These are phyloP conservation scores for Helotiales sp. DNA, from an alignment of 2,329 filamentous ascomycete genomes.

Conservation along the genomic window DNA sequence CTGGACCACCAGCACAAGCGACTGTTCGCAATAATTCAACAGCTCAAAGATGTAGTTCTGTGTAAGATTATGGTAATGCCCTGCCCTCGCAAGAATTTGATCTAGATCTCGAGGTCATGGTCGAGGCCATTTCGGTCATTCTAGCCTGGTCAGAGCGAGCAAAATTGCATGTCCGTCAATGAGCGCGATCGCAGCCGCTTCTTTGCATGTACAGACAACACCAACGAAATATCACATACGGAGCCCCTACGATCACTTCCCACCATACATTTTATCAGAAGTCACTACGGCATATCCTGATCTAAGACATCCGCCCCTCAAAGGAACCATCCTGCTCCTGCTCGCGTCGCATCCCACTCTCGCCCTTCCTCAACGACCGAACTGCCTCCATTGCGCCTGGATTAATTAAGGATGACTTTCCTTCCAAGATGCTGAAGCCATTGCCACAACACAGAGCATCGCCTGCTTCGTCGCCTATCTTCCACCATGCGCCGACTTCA, in stretches of 20 bases:
- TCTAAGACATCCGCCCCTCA: background rate
- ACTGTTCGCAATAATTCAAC: background rate
- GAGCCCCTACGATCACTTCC: background rate
- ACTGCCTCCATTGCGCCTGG: background rate
- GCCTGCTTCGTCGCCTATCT: constrained; percentile 37
- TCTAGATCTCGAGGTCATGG: background rate
- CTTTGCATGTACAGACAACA: background rate
- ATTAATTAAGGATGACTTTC: constrained; percentile 29
- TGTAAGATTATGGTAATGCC: background rate
- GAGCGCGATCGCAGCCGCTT: constrained; percentile 5
- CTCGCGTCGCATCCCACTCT: constrained; percentile 15
- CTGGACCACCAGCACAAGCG: background rate
- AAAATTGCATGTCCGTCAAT: constrained; percentile 7
- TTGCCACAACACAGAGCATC: constrained; percentile 37
- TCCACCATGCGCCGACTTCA: constrained; percentile 39
- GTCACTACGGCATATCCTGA: background rate
- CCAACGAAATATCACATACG: background rate
- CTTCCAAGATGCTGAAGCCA: constrained; percentile 40
- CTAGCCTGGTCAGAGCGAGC: constrained; percentile 1
- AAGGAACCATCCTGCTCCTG: background rate
- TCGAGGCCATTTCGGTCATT: background rate
- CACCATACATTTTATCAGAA: background rate
- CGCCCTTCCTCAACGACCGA: background rate
- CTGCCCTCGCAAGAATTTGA: background rate
- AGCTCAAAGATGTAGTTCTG: background rate